phyloP scores from a whole-genome alignment of 495 filamentous ascomycete species.

The Rostrohypoxylon terebratum region DNA sequence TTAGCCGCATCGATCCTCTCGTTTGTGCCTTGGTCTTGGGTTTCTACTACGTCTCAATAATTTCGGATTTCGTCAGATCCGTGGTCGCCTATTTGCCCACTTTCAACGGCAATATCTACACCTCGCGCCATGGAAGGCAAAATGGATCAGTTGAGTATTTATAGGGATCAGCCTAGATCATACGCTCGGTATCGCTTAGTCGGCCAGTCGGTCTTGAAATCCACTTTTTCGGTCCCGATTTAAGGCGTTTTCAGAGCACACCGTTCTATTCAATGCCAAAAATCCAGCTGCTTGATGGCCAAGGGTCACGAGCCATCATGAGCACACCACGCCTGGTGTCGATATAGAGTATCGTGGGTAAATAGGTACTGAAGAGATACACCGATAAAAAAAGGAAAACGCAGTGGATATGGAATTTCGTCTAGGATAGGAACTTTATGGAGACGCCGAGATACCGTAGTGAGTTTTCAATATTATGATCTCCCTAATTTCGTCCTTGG shows the following conservation, averaged over 20 bases:
- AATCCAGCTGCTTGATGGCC: neutral
- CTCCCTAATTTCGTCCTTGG: neutral
- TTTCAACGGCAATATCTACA: neutral
- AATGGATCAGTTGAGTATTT: slow-evolving; percentile 3
- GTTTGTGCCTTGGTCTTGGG: neutral
- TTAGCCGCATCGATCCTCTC: slow-evolving; percentile 1
- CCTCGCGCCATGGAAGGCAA: neutral
- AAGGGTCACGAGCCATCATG: slow-evolving; percentile 1
- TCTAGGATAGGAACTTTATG: neutral
- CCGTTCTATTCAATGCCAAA: slow-evolving; percentile 13
- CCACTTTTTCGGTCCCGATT: slow-evolving; percentile 14
- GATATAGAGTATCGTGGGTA: slow-evolving; percentile 3
- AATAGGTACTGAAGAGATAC: neutral
- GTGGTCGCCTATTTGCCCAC: neutral
- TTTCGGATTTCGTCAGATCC: neutral
- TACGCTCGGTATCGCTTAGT: neutral
- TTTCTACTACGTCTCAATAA: neutral
- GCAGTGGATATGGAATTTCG: neutral
- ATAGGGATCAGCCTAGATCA: slow-evolving; percentile 6
- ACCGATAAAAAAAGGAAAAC: neutral
- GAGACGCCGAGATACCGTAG: neutral
- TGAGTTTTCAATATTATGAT: neutral
- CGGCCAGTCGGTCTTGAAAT: neutral
- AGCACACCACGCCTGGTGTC: slow-evolving; percentile 10
- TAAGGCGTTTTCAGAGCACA: neutral